Conservation (phyloP, 2,329 filamentous ascomycete genomes). For the Fusarium dlaminii region DNA sequence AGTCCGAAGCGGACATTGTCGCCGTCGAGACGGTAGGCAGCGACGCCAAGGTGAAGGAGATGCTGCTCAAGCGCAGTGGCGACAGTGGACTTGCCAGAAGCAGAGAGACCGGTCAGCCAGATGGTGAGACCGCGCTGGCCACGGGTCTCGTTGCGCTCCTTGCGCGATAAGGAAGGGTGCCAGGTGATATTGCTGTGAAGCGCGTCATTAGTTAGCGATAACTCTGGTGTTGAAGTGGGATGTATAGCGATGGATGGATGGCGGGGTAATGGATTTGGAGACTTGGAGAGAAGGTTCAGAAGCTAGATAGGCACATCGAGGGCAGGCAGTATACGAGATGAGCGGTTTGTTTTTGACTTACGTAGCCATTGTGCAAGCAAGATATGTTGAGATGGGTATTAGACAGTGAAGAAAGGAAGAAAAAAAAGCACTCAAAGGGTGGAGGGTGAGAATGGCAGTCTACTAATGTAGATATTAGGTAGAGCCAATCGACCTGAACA, state of each 20-base stretch:
- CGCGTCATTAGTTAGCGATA: constrained; percentile 11
- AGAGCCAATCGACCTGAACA: neutral
- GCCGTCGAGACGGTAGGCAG: constrained; percentile 93
- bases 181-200: constrained; percentile 83
- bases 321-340: neutral
- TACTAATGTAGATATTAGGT: neutral
- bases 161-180: constrained; percentile 82
- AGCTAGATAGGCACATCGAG: neutral
- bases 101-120: constrained; percentile 97
- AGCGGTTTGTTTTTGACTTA: constrained; percentile 33
- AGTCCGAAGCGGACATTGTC: constrained; percentile 98
- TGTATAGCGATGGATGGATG: neutral
- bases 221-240: constrained; percentile 17
- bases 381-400: neutral
- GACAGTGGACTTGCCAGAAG: constrained; percentile 96
- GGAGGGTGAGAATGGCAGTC: neutral
- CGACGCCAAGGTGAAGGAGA: constrained; percentile 83
- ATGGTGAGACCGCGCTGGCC: constrained; percentile 92
- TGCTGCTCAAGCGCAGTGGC: constrained; percentile 97
- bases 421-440: neutral
- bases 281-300: constrained; percentile 1
- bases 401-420: constrained; percentile 1
- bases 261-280: constrained; percentile 23
- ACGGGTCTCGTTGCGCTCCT: constrained; percentile 78
- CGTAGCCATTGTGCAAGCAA: constrained; percentile 46